Evolutionary conservation across 495 filamentous ascomycete genomes (phyloP), one percentile per base, ranked within the genome.

Genomic region (Barbatosphaeria neglecta): DNA sequence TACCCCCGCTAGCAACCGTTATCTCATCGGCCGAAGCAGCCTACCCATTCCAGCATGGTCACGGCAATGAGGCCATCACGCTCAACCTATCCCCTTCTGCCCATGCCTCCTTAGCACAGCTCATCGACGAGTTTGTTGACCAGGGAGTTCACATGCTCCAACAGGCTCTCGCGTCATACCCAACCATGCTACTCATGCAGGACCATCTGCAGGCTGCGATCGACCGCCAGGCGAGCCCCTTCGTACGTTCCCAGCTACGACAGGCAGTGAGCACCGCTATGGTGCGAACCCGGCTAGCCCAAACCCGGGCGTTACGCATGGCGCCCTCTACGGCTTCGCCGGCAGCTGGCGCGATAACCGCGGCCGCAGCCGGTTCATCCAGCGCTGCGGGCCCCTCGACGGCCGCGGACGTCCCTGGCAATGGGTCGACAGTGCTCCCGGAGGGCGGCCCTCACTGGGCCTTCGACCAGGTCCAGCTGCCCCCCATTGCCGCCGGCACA

Each of bases 121-220:
- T 72, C 50, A 70, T 74, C 33, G 67, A 74, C 47, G 39, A 47
- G 3, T 60, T 54, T 27, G 63, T 77, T 1, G 62, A 66, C 15
- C 61, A 60, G 41, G 74, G 75, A 6, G 64, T 60, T 6, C 51
- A 59, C 5, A 58, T 60, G 19, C 52, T 78, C 23, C 58, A 63
- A 17, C 62, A 70, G 18, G 65, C 65, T n/a, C 50, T 78, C 17
- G 45, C 53, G 15, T 51, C 54, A 2, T 65, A 73, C 45, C 73
- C 73, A 4, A 59, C 59, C 8, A 68, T 77, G 31, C 55, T 74
- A 8, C 52, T 55, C 0, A 62, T 63, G 38, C 65, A 67, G 16
- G 45, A 43, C 19, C 61, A 66, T 46, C 59, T 74, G 5, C 64
- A 69, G 48, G 46, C 57, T 1, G 59, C 61, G 7, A 72, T 75